Evolutionary conservation across 1,284 basidiomycete species (phyloP), one percentile per base, ranked within the genome.

Genomic region (Mycena citricolor): DNA sequence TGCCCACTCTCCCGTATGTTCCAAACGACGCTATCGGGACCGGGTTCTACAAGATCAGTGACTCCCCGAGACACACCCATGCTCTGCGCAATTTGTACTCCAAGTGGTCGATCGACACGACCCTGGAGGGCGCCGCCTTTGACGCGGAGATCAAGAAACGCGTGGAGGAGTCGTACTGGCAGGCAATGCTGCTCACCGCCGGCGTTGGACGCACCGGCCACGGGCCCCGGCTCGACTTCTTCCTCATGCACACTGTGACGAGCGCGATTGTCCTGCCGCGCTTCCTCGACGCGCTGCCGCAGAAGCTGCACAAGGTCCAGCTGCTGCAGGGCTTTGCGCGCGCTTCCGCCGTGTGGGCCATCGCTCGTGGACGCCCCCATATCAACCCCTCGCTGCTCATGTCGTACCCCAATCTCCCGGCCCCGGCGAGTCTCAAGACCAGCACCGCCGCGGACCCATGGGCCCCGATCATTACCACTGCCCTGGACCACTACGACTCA

Each of bases 241-340:
- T 83, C 73, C 61, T 86, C 52, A 81, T 85, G 81, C 85, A 86
- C 60, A 55, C 79, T 23, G 67, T 86, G 39, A 86, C 78, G 5
- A 77, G 76, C 14, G 72, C 79, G 2, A 57, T 84, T 12, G 83
- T 85, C 65, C 52, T 86, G 7, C 72, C 72, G 13, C 68, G 76
- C 0, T 65, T 77, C 43, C 52, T 80, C 17, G 47, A 52, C 4
- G 60, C 62, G 6, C 52, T 80, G 20, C 59, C 63, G 31, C 65
- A 59, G 19, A 52, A 55, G 14, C 58, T 60, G 17, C 63, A 65
- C 37, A 75, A 76, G 49, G 70, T 71, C 10, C 62, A 64, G 17
- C 60, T 86, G 4, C 62, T 86, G n/a, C 65, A 70, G 30, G 63
- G 70, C 0, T 76, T 73, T 55, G 49, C 79, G 1, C 63, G 77